A percentile compares a stretch with the other conserved stretches of the same genome.
Conservation (phyloP, 768 basidiomycete genomes). For the Pleurotus salmoneostramineus region DNA sequence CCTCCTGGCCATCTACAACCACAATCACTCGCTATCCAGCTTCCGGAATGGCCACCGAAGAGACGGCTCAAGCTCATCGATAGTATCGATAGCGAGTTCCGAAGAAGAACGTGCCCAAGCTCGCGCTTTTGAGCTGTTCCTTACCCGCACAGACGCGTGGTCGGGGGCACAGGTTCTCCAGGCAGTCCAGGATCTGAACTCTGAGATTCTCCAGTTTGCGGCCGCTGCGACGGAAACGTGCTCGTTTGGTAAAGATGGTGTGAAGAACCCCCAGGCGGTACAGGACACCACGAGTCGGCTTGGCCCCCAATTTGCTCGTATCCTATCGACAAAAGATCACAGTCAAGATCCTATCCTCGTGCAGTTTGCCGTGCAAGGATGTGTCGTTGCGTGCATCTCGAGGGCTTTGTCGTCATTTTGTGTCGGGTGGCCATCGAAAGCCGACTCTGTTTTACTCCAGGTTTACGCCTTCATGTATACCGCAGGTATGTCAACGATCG, state of each 20-base stretch:
- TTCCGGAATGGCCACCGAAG: slow-evolving; percentile 8
- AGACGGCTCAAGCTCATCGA: slow-evolving; percentile 5
- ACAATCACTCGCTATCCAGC: slow-evolving; percentile 1
- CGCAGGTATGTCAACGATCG: slow-evolving; percentile 33
- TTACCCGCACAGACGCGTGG: slow-evolving; percentile 73
- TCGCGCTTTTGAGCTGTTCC: slow-evolving; percentile 59
- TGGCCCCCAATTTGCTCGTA: slow-evolving; percentile 57
- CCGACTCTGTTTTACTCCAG: slow-evolving; percentile 60
- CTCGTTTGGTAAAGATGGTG: slow-evolving; percentile 40
- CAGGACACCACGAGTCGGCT: slow-evolving; percentile 60
- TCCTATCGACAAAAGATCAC: slow-evolving; percentile 63
- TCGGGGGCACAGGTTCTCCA: slow-evolving; percentile 78
- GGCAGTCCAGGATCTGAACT: slow-evolving; percentile 75
- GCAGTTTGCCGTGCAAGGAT: slow-evolving; percentile 73
- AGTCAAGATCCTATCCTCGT: slow-evolving; percentile 74
- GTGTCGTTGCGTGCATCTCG: slow-evolving; percentile 61
- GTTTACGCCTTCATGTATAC: slow-evolving; percentile 57
- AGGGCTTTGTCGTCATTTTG: slow-evolving; percentile 69
- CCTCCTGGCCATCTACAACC: slow-evolving; percentile 5
- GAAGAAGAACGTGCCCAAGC: slow-evolving; percentile 57
- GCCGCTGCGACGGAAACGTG: slow-evolving; percentile 71
- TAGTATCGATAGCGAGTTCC: slow-evolving; percentile 10
- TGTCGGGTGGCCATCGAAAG: slow-evolving; percentile 68
- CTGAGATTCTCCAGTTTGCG: slow-evolving; percentile 77
- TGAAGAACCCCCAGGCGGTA: slow-evolving; percentile 35